phyloP scores from a whole-genome alignment of 2,329 filamentous ascomycete species.

The Fragosphaeria purpurea region DNA sequence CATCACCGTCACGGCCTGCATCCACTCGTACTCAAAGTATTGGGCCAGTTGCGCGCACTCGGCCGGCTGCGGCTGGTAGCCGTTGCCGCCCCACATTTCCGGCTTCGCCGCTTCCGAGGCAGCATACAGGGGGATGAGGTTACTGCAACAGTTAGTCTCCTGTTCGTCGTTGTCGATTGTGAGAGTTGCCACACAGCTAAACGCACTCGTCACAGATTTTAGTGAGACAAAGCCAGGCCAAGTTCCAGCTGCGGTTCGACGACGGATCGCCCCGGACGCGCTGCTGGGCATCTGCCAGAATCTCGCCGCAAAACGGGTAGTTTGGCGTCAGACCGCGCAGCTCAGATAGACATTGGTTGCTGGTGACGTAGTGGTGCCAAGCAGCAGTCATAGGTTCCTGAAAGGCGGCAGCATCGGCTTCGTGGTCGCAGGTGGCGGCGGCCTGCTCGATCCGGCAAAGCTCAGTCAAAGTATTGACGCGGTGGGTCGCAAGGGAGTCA shows the following conservation, averaged over 20 bases:
- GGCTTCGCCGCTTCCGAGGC: conserved; percentile 49
- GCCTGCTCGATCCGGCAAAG: conserved; percentile 61
- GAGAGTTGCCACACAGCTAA: no score
- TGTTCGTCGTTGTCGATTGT: no score
- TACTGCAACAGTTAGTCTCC: conserved; percentile 26
- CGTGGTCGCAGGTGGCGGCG: conserved; percentile 46
- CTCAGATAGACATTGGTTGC: conserved; percentile 59
- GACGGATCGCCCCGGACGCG: conserved; percentile 54
- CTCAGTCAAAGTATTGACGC: conserved; percentile 64
- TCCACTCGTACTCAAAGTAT: conserved; percentile 60
- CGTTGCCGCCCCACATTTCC: conserved; percentile 62
- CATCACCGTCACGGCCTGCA: conserved; percentile 52
- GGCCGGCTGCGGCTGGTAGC: conserved; percentile 41
- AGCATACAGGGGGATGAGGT: conserved; percentile 52
- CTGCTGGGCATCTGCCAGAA: conserved; percentile 54
- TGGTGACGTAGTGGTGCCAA: conserved; percentile 63
- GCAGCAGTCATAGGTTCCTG: conserved; percentile 58
- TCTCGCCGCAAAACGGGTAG: conserved; percentile 57
- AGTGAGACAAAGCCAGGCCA: conserved; percentile 60
- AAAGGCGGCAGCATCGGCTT: conserved; percentile 48
- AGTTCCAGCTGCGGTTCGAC: conserved; percentile 64
- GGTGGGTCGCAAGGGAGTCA: conserved; percentile 52
- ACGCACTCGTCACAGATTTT: conserved; percentile 58
- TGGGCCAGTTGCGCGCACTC: conserved; percentile 49
- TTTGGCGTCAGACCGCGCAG: conserved; percentile 56